These are phyloP conservation scores for Rhodotorula toruloides DNA, from an alignment of 768 basidiomycete species.

Conservation along the genomic window DNA sequence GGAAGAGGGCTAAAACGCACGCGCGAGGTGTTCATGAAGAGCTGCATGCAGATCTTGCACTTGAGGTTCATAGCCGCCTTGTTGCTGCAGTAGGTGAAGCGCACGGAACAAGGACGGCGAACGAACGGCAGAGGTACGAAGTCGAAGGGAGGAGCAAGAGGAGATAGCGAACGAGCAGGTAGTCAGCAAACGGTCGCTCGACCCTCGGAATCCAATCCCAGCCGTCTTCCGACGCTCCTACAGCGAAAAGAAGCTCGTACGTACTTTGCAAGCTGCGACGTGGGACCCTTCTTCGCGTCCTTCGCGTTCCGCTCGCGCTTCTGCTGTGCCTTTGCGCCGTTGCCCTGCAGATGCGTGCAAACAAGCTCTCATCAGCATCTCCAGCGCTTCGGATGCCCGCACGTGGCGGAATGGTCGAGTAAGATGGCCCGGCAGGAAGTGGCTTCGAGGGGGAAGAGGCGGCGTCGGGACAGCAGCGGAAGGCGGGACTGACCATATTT, in stretches of 20 bases:
- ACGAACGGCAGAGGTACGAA: not conserved
- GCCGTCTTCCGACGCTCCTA: too few relatives aligned
- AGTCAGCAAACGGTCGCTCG: too few relatives aligned
- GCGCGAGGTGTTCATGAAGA: constrained; percentile 18
- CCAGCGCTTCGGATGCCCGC: not conserved
- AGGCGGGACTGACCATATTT: too few relatives aligned
- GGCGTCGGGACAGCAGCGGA: not conserved
- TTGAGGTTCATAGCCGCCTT: constrained; percentile 20
- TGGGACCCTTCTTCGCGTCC: constrained; percentile 23
- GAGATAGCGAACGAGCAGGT: too few relatives aligned
- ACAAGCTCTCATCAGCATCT: not conserved
- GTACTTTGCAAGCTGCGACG: constrained; percentile 18
- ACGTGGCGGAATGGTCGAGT: too few relatives aligned
- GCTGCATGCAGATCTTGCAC: constrained; percentile 27
- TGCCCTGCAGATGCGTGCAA: constrained; percentile 1
- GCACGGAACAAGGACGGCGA: too few relatives aligned
- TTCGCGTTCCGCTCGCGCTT: constrained; percentile 23
- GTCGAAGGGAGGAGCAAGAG: not conserved
- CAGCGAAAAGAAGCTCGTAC: not conserved
- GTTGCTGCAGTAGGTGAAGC: constrained; percentile 9
- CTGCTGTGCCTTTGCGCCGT: constrained; percentile 30
- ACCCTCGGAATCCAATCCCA: too few relatives aligned
- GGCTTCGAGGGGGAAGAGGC: not conserved
- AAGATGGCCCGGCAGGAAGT: too few relatives aligned
- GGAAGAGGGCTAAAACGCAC: not conserved